Evolutionary conservation across 306 rosid genomes (phyloP), one percentile per base, ranked within the genome.

Genomic region (Herpetospermum pedunculosum): DNA sequence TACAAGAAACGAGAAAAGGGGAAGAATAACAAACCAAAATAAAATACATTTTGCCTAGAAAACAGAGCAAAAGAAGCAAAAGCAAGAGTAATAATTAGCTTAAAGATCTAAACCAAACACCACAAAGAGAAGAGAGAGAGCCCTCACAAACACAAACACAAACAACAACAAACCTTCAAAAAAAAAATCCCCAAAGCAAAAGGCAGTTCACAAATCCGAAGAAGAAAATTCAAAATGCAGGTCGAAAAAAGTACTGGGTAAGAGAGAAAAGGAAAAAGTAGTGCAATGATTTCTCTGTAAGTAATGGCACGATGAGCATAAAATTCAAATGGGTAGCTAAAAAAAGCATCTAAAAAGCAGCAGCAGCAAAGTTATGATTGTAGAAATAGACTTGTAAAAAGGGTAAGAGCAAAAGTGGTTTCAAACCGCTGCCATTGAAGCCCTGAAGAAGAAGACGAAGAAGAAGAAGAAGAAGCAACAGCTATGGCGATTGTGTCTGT

Each of bases 31-130:
- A 6, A 19, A 2, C 25, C 8, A 12, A 55, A 13, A 23, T 26
- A 40, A 29, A 67, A 67, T 23, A 67, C 53, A 67, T 5, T 30
- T 9, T 29, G 0, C 70, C 50, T 68, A 19, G 68, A 28, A 41
- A 74, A 40, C 19, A 12, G 76, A 72, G 80, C 49, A 14, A 28
- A 28, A 29, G 68, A 72, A 78, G 53, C 79, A 57, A 55, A 50
- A 60, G 70, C 64, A 79, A n/a, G n/a, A n/a, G n/a, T n/a, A 37
- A 71, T 52, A 68, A 57, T 40, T 80, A 18, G 32, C 79, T 67
- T 50, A 81, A 81, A 91, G 96, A 92, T 89, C 97, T 53, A 55
- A 73, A 53, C 37, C 19, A 41, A 60, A 60, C 40, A 8, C 37
- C 16, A 11, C 15, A 11, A n/a, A n/a, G n/a, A n/a, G n/a, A n/a